phyloP scores from a whole-genome alignment of 2,329 filamentous ascomycete genomes.

The Ophiosphaerella narmari region DNA sequence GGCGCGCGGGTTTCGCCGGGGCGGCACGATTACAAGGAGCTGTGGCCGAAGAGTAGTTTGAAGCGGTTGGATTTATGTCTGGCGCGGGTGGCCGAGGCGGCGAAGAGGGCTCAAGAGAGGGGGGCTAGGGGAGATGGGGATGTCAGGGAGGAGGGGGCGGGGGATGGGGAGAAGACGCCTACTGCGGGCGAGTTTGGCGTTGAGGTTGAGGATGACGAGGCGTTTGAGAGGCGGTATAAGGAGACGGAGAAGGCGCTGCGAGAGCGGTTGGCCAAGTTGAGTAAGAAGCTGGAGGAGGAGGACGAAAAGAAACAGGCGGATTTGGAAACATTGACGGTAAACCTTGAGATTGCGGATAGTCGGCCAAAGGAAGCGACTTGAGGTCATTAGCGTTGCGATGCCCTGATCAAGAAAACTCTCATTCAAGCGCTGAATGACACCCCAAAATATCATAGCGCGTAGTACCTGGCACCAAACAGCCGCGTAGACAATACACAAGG shows the following conservation, averaged over 20 bases:
- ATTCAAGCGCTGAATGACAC: background rate
- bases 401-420: no score
- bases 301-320: background rate
- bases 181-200: conserved; percentile 22
- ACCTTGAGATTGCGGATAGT: background rate
- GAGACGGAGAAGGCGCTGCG: conserved; percentile 35
- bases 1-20: conserved; percentile 20
- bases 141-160: conserved; percentile 4
- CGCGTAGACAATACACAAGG: no score
- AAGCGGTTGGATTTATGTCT: conserved; percentile 25
- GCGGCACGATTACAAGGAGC: conserved; percentile 9
- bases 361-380: background rate
- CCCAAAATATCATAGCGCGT: no score
- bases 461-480: no score
- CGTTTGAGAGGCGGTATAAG: conserved; percentile 31
- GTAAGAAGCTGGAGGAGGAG: conserved; percentile 26
- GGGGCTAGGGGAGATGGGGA: conserved; percentile 4
- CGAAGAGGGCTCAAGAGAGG: conserved; percentile 6
- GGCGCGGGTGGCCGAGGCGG: conserved; percentile 6
- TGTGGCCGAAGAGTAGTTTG: conserved; percentile 38
- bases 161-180: conserved; percentile 37
- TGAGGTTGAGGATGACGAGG: conserved; percentile 33
- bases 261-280: conserved; percentile 36
- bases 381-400: background rate
- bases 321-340: conserved; percentile 14